Base-by-base conservation (phyloP, 352 stramenopile genomes). In the Phytophthora fragariaefolia region DNA sequence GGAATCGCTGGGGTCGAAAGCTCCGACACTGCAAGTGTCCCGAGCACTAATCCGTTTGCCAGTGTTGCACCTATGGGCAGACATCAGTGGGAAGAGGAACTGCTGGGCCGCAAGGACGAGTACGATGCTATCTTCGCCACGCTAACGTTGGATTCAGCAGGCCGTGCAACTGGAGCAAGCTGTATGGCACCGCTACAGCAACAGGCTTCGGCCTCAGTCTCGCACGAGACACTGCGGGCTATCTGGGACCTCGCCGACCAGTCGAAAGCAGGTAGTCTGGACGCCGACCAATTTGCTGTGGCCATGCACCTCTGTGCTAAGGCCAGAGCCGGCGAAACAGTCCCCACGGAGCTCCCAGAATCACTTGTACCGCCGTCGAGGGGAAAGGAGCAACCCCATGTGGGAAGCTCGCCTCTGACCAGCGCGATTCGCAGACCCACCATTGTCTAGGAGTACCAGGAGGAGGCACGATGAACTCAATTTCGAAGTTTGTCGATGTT, bases 171-270 rank as follows among this genome's bases (percentile, higher is more conserved):
- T 0, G 85, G 89, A 24, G 78, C 85, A 30, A 83, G 74, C 49
- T 94, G 91, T 53, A 95, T 96, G 80, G 81, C 83, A 2, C 90
- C 87, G 13, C 72, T 96, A 32, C 84, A 96, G 53, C 64, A 74
- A 49, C 65, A 77, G 23, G 70, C 65, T 0, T 77, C 80, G 13
- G 76, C 82, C 0, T 77, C 73, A 28, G 90, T 87, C 61, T 71
- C 80, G 8, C 73, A 94, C 42, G 78, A 96, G 26, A 81, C 78
- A 48, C 76, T 95, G 56, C 95, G 92, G 52, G 63, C 73, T 22
- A 95, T 98, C 61, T 98, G 93, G 93, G 85, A 97, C 53, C 79
- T 98, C 22, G 84, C 87, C 4, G 93, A 98, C 64, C 77, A 96
- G 34, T 91, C 97, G 65, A 93, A 94, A 20, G 81, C 95, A 63